Evolutionary conservation across 2,329 filamentous ascomycete genomes (phyloP).

Genomic region (Arthrobotrys sinensis): DNA sequence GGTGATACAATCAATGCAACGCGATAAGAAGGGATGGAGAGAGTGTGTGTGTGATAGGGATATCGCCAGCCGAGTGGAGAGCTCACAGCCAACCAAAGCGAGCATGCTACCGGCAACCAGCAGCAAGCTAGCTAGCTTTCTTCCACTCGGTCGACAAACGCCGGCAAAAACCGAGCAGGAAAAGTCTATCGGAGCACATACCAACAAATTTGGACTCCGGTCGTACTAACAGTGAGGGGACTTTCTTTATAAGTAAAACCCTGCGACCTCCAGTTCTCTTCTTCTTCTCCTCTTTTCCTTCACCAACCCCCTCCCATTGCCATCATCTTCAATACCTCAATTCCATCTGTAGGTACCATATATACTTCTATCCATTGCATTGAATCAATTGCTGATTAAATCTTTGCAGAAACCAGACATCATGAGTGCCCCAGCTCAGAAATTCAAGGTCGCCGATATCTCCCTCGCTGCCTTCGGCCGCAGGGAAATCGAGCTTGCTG

Average conservation of each 20-base stretch:
- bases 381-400: constrained; percentile 1
- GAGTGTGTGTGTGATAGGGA: background rate
- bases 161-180: constrained; percentile 56
- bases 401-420: constrained; percentile 62
- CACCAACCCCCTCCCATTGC: constrained; percentile 58
- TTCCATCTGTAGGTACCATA: background rate
- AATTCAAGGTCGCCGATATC: constrained; percentile 99
- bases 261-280: constrained; percentile 35
- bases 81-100: constrained; percentile 45
- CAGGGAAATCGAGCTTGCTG: constrained; percentile 98
- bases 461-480: constrained; percentile 97
- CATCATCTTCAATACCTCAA: constrained; percentile 23
- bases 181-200: constrained; percentile 23
- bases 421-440: constrained; percentile 86
- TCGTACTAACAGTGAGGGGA: background rate
- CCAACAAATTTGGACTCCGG: too few relatives aligned
- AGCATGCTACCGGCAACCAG: constrained; percentile 20
- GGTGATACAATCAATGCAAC: background rate
- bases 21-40: constrained; percentile 10
- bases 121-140: background rate
- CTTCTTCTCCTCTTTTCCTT: constrained; percentile 57
- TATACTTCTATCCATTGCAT: background rate
- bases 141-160: constrained; percentile 42
- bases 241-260: constrained; percentile 14
- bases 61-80: constrained; percentile 19